phyloP scores from a whole-genome alignment of 768 basidiomycete genomes.

The Fomitopsis serialis region DNA sequence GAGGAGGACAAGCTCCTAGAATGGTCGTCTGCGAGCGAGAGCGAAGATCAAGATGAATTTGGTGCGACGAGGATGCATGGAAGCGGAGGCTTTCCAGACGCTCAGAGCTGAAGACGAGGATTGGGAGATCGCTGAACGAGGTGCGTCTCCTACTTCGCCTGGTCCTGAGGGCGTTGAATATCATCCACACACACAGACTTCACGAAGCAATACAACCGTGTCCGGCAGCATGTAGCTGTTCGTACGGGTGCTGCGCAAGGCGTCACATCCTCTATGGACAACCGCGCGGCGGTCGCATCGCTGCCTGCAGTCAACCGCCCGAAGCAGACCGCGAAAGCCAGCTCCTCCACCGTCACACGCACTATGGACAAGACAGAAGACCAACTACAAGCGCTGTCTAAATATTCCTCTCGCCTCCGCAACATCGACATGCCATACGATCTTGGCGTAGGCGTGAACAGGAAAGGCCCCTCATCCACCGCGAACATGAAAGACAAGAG shows the following conservation, averaged over 20 bases:
- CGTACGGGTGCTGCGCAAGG: slow-evolving; percentile 68
- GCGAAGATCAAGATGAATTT: slow-evolving; percentile 32
- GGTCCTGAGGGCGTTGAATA: background rate
- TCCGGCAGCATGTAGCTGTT: slow-evolving; percentile 86
- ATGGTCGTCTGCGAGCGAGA: slow-evolving; percentile 18
- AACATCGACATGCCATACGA: slow-evolving; percentile 73
- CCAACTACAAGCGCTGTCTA: slow-evolving; percentile 69
- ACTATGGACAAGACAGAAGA: slow-evolving; percentile 58
- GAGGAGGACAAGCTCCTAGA: slow-evolving; percentile 13
- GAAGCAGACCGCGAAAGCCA: slow-evolving; percentile 24
- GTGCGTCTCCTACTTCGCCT: slow-evolving; percentile 35
- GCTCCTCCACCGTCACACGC: slow-evolving; percentile 11
- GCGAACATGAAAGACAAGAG: slow-evolving; percentile 94
- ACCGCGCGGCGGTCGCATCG: slow-evolving; percentile 46
- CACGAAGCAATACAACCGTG: slow-evolving; percentile 96
- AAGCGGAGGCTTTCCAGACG: slow-evolving; percentile 35
- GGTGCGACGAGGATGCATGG: slow-evolving; percentile 36
- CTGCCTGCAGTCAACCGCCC: slow-evolving; percentile 75
- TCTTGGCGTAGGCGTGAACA: slow-evolving; percentile 71
- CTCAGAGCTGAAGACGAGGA: slow-evolving; percentile 77
- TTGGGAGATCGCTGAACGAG: slow-evolving; percentile 82
- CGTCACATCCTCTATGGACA: slow-evolving; percentile 44
- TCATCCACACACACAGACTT: slow-evolving; percentile 59
- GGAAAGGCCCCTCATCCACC: slow-evolving; percentile 85
- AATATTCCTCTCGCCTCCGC: slow-evolving; percentile 69